Evolutionary conservation across 2,329 filamentous ascomycete genomes (phyloP).

Genomic region (Zasmidium angulare): DNA sequence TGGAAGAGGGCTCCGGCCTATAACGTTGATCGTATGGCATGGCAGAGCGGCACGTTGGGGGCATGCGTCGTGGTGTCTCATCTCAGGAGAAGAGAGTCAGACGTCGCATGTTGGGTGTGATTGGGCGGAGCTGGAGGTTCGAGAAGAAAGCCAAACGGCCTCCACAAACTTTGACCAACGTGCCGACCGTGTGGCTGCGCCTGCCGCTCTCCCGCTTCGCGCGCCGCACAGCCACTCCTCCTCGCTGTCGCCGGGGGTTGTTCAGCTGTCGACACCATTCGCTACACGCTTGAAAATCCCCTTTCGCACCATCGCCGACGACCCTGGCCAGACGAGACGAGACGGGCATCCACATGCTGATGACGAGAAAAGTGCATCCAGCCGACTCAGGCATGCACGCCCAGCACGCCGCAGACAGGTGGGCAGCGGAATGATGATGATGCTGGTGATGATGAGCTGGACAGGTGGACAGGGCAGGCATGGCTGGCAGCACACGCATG

Average conservation of each 20-base stretch:
- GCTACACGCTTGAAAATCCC: not conserved
- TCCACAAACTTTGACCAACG: slow-evolving; percentile 1
- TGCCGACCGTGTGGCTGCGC: slow-evolving; percentile 1
- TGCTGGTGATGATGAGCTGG: not conserved
- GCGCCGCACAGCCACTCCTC: slow-evolving; percentile 1
- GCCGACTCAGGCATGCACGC: not conserved
- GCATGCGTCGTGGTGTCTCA: slow-evolving; percentile 9
- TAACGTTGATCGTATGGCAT: slow-evolving; percentile 4
- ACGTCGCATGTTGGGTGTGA: not conserved
- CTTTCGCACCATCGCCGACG: not conserved
- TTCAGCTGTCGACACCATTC: not conserved
- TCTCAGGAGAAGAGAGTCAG: slow-evolving; percentile 7
- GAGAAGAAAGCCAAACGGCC: not conserved
- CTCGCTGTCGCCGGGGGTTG: not conserved
- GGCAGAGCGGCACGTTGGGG: not conserved
- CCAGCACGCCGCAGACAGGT: not conserved
- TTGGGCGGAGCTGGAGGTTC: slow-evolving; percentile 1
- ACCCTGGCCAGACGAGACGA: not conserved
- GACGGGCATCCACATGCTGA: not conserved
- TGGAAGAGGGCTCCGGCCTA: not conserved
- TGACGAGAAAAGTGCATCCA: too few relatives aligned
- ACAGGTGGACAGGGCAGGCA: slow-evolving; percentile 1
- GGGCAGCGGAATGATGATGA: not conserved
- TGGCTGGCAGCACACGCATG: not conserved
- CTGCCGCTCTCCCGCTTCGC: not conserved